These are phyloP conservation scores for Nothophaeocryptopus gaeumannii DNA, from an alignment of 2,329 filamentous ascomycete genomes.

Conservation along the genomic window DNA sequence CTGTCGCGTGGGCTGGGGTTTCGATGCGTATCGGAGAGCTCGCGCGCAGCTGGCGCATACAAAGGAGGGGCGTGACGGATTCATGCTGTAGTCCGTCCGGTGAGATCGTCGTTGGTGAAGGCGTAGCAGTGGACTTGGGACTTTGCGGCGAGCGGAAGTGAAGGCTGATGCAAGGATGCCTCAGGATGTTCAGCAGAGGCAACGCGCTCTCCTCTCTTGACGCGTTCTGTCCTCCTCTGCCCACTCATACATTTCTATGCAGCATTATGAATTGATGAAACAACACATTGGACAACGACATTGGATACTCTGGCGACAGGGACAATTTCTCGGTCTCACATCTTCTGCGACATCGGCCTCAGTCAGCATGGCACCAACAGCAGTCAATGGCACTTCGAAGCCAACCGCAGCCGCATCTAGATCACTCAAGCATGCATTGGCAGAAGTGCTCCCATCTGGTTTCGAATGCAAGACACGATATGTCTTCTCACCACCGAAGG, in stretches of 20 bases:
- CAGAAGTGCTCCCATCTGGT: constrained; percentile 52
- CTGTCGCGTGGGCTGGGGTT: constrained; percentile 2
- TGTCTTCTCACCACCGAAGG: constrained; percentile 77
- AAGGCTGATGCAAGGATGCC: no score
- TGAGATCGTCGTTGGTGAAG: background rate
- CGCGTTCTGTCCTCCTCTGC: no score
- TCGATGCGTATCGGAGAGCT: constrained; percentile 18
- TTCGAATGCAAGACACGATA: constrained; percentile 72
- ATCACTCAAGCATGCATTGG: constrained; percentile 43
- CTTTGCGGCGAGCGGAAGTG: no score
- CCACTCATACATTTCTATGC: no score
- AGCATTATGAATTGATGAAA: no score
- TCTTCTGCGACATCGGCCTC: no score
- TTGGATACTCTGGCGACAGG: no score
- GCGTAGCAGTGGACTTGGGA: no score
- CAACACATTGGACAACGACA: no score
- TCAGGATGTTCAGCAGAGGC: no score
- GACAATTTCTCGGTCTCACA: no score
- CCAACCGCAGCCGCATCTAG: background rate
- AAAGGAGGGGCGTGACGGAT: constrained; percentile 25
- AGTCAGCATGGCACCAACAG: constrained; percentile 6
- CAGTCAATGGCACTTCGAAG: constrained; percentile 4
- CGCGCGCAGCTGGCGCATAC: constrained; percentile 34
- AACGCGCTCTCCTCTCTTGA: no score
- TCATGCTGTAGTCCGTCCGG: constrained; percentile 14